These are phyloP conservation scores for Torulaspora gathmanii DNA, from an alignment of 805 yeast genomes.

Conservation along the genomic window DNA sequence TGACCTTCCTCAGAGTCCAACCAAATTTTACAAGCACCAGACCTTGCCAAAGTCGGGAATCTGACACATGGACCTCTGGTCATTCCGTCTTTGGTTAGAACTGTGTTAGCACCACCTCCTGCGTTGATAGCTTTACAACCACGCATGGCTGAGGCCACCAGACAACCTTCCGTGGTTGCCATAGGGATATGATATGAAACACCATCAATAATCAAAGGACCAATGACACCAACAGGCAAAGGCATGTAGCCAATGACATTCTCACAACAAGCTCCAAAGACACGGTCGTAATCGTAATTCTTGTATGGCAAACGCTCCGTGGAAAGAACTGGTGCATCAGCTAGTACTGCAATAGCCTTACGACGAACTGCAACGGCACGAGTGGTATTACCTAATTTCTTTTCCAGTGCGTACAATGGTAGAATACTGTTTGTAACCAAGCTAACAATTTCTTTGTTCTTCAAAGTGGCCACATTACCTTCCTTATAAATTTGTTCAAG, in stretches of 20 bases:
- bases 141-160: constrained; percentile 97
- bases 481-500: constrained; percentile 57
- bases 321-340: constrained; percentile 76
- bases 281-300: constrained; percentile 88
- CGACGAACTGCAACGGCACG: constrained; percentile 95
- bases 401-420: constrained; percentile 92
- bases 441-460: constrained; percentile 66
- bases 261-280: constrained; percentile 98
- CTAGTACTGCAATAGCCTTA: constrained; percentile 77
- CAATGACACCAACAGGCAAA: constrained; percentile 95
- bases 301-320: constrained; percentile 70
- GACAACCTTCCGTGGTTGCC: constrained; percentile 99
- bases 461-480: constrained; percentile 63
- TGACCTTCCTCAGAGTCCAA: constrained; percentile 94
- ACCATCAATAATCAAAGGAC: constrained; percentile 90
- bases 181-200: constrained; percentile 87
- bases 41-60: constrained; percentile 74
- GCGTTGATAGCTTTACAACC: constrained; percentile 97
- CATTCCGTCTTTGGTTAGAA: constrained; percentile 95
- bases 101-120: constrained; percentile 94
- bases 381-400: constrained; percentile 78
- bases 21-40: constrained; percentile 95
- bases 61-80: constrained; percentile 98
- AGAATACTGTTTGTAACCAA: constrained; percentile 71
- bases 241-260: constrained; percentile 97